Evolutionary conservation across 1,284 basidiomycete species (phyloP), one percentile per base, ranked within the genome.

Genomic region (Puccinia polysora): DNA sequence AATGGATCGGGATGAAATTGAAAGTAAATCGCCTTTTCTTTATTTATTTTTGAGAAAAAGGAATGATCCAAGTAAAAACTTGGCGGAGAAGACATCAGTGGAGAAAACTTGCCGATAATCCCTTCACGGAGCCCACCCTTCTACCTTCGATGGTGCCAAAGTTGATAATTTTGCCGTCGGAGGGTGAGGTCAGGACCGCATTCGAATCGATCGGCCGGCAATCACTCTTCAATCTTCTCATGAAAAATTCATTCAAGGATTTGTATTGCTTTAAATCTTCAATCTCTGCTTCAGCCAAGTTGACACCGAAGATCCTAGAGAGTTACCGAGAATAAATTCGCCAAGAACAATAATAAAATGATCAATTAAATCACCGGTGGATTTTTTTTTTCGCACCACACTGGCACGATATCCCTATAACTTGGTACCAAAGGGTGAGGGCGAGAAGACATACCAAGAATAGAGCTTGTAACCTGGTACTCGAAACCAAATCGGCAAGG

Each of bases 71-170:
- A n/a, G n/a, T n/a, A n/a, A n/a, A n/a, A n/a, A n/a, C n/a, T n/a
- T n/a, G n/a, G n/a, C n/a, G n/a, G n/a, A n/a, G n/a, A n/a, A n/a
- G n/a, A n/a, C n/a, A n/a, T n/a, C n/a, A n/a, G 92, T n/a, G n/a
- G n/a, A n/a, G 96, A 78, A 97, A 97, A 0, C 92, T 97, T 75
- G 96, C 76, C 67, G 67, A 70, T 45, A 70, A 88, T 18, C 95
- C 95, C 81, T 98, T 99, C 78, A 99, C 92, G 81, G 97, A 94
- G 80, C 97, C 94, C 52, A 98, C 91, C 34, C 87, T 86, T 52
- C 82, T 80, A 63, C 88, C 85, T 74, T 88, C 87, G 75, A 98
- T 90, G 1, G 87, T 86, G 30, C 95, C 96, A 76, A 94, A 93
- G 79, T 98, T 95, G 43, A 98, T 83, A 2, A 99, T 86, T 1